Evolutionary conservation across 2,329 filamentous ascomycete species (phyloP).

Genomic region (Alternaria triticimaculans): DNA sequence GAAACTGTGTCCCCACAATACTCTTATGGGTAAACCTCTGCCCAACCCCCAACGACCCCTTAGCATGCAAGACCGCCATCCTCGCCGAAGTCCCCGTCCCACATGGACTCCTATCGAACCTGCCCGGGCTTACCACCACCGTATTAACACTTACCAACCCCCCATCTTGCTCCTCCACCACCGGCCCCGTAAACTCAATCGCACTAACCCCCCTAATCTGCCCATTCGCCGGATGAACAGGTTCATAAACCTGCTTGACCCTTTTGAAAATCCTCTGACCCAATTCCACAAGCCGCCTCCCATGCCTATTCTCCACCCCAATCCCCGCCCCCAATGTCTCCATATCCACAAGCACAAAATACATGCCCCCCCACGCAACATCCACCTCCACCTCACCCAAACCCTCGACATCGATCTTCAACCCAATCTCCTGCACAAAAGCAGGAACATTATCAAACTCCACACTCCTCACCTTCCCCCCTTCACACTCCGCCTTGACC

Average conservation of each 20-base stretch:
- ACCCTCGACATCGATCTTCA: slow-evolving; percentile 34
- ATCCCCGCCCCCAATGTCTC: slow-evolving; percentile 49
- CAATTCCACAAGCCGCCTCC: slow-evolving; percentile 49
- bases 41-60: slow-evolving; percentile 47
- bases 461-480: slow-evolving; percentile 54
- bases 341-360: slow-evolving; percentile 53
- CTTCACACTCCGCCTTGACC: slow-evolving; percentile 52
- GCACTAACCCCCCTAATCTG: slow-evolving; percentile 52
- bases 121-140: slow-evolving; percentile 54
- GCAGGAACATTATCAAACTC: slow-evolving; percentile 56
- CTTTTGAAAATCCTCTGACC: slow-evolving; percentile 54
- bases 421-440: slow-evolving; percentile 53
- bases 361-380: slow-evolving; percentile 58
- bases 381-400: slow-evolving; percentile 30
- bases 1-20: slow-evolving; percentile 55
- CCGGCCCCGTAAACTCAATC: slow-evolving; percentile 49
- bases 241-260: slow-evolving; percentile 44
- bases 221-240: slow-evolving; percentile 54
- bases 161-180: slow-evolving; percentile 28
- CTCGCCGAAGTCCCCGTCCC: slow-evolving; percentile 56
- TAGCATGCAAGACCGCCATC: slow-evolving; percentile 54
- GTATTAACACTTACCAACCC: slow-evolving; percentile 43
- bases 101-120: slow-evolving; percentile 57
- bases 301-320: slow-evolving; percentile 42
- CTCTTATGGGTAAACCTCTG: slow-evolving; percentile 51